Evolutionary conservation across 2,329 filamentous ascomycete genomes (phyloP).

Genomic region (Phaeosphaeria sp.): DNA sequence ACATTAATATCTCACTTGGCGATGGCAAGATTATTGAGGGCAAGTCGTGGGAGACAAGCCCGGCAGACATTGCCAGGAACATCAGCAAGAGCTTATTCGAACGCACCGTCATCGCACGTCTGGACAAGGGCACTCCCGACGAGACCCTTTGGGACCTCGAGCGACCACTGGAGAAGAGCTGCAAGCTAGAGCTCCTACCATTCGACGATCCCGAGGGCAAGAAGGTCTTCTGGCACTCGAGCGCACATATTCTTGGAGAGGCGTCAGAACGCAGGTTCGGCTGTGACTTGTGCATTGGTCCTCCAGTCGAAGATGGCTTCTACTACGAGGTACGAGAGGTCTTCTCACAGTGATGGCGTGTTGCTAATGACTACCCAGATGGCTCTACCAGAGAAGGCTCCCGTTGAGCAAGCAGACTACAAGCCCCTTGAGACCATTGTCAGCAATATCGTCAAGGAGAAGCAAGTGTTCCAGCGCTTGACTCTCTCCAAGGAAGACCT

Average conservation of each 20-base stretch:
- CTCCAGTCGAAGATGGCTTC: slow-evolving; percentile 89
- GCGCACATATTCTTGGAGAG: slow-evolving; percentile 94
- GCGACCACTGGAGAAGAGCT: slow-evolving; percentile 85
- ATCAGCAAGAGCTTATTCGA: slow-evolving; percentile 87
- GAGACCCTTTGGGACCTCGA: slow-evolving; percentile 88
- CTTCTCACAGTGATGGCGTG: background rate
- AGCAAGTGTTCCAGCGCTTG: slow-evolving; percentile 91
- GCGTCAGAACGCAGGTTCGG: slow-evolving; percentile 89
- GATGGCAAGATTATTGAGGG: slow-evolving; percentile 75
- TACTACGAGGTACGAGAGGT: slow-evolving; percentile 77
- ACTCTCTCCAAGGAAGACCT: slow-evolving; percentile 89
- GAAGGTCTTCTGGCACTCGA: slow-evolving; percentile 98
- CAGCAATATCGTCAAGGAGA: slow-evolving; percentile 89
- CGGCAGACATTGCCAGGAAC: slow-evolving; percentile 75
- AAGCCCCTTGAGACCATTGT: slow-evolving; percentile 83
- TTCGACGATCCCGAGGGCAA: slow-evolving; percentile 82
- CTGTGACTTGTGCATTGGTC: slow-evolving; percentile 91
- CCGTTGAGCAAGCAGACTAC: slow-evolving; percentile 79
- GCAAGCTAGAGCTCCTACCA: slow-evolving; percentile 81
- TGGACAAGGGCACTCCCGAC: slow-evolving; percentile 79
- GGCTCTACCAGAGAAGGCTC: slow-evolving; percentile 75
- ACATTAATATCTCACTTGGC: slow-evolving; percentile 75
- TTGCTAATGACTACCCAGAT: slow-evolving; percentile 58
- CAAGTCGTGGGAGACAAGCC: slow-evolving; percentile 91
- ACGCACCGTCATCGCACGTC: slow-evolving; percentile 83